phyloP scores from a whole-genome alignment of 2,329 filamentous ascomycete species.

The Coniochaeta prunicola region DNA sequence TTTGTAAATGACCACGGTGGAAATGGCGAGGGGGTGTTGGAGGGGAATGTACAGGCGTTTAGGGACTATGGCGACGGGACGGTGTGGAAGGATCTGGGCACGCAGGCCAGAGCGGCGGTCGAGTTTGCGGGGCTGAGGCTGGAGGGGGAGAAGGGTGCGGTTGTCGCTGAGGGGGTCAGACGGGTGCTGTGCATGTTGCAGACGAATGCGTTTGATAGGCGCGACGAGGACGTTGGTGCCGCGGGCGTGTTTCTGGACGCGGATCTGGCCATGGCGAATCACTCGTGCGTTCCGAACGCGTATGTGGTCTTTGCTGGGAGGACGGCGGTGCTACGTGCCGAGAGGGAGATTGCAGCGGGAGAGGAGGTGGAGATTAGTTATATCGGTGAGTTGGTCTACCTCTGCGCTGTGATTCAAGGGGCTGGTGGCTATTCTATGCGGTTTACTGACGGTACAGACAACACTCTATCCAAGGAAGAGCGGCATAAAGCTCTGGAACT shows the following conservation, averaged over 20 bases:
- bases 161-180: constrained; percentile 32
- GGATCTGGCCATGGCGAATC: constrained; percentile 52
- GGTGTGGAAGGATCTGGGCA: constrained; percentile 38
- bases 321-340: constrained; percentile 42
- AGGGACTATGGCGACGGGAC: constrained; percentile 17
- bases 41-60: constrained; percentile 38
- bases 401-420: no score
- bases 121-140: constrained; percentile 33
- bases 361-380: constrained; percentile 57
- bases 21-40: constrained; percentile 20
- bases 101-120: constrained; percentile 43
- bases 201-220: constrained; percentile 54
- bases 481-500: constrained; percentile 34
- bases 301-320: constrained; percentile 48
- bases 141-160: constrained; percentile 13
- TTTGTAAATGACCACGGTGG: neutral
- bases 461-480: constrained; percentile 33
- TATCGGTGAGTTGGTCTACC: no score
- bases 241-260: constrained; percentile 50
- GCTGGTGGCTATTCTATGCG: neutral
- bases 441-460: constrained; percentile 27
- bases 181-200: constrained; percentile 51
- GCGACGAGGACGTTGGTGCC: constrained; percentile 43
- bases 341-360: constrained; percentile 37
- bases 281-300: constrained; percentile 55